Base-by-base conservation (phyloP, 2,329 filamentous ascomycete species). In the Epichloe sibirici region DNA sequence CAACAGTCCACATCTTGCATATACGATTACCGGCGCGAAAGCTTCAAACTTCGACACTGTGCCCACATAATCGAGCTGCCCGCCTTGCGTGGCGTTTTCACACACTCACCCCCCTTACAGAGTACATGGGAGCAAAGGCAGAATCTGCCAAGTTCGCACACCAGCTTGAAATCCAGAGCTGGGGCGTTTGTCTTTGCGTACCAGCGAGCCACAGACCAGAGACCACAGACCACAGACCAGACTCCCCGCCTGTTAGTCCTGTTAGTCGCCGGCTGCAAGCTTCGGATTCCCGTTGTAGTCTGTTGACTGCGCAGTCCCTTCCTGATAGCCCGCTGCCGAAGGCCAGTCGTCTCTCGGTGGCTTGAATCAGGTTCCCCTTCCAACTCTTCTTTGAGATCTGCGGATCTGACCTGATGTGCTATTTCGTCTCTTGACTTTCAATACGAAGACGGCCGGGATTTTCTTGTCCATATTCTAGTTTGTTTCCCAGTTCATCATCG, bases 141-240 rank as follows among this genome's bases (percentile, higher is more conserved):
- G 45, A 49, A 35, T 45, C 40, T 44, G 49, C 52, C 43, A 23
- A 8, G 43, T 25, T 28, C 5, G 28, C 44, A 34, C 3, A 28
- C n/a, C 28, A 51, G 51, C 51, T 49, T 52, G 43, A 48, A 51
- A 42, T 57, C 45, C 48, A 53, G 47, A 53, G 49, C 43, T 51
- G 49, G 51, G 48, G 52, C 53, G 50, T 53, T 45, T 54, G 53
- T 49, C 43, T 42, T 23, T 35, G 34, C 35, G 44, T 25, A 23
- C 17, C 28, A 34, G 12, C 28, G 25, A n/a, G 15, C n/a, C 39
- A 40, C 31, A 31, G 31, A 31, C 31, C 31, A 21, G 1, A 21
- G 17, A 21, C 17, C 17, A 21, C 17, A 21, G 17, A 21, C 17
- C 17, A 21, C 17, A 31, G 31, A 31, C 8, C 28, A 31, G 31